phyloP scores from a whole-genome alignment of 2,329 filamentous ascomycete species.

The Arthrobotrys musiformis region DNA sequence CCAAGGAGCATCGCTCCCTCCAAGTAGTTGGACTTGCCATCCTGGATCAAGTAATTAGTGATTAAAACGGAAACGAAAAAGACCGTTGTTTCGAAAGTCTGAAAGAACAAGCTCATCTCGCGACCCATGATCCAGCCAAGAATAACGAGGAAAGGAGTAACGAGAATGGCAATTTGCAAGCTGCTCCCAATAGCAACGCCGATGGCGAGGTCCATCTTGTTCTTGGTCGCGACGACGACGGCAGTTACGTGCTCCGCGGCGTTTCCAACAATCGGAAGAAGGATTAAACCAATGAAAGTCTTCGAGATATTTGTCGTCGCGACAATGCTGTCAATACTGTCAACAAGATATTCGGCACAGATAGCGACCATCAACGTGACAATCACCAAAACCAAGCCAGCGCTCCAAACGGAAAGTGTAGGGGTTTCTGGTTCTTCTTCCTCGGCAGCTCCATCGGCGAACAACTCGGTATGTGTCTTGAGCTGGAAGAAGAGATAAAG shows the following conservation, averaged over 20 bases:
- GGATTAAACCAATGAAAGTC: constrained; percentile 81
- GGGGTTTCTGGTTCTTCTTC: constrained; percentile 50
- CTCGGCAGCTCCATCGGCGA: constrained; percentile 66
- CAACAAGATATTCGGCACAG: constrained; percentile 81
- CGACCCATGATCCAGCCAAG: constrained; percentile 80
- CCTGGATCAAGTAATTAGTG: constrained; percentile 74
- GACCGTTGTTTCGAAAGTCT: constrained; percentile 67
- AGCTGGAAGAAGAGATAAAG: constrained; percentile 83
- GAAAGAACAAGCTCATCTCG: constrained; percentile 82
- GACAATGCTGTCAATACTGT: constrained; percentile 78
- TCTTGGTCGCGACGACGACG: constrained; percentile 79
- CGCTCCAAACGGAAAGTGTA: constrained; percentile 60
- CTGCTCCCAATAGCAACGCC: constrained; percentile 83
- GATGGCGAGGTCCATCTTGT: constrained; percentile 77
- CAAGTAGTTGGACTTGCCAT: constrained; percentile 85
- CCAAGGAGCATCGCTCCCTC: constrained; percentile 78
- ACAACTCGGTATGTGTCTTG: constrained; percentile 77
- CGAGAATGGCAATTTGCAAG: constrained; percentile 83
- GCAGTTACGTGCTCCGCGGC: constrained; percentile 84
- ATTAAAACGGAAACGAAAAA: constrained; percentile 60
- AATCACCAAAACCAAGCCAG: constrained; percentile 73
- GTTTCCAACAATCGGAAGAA: constrained; percentile 83
- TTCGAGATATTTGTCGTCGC: constrained; percentile 76
- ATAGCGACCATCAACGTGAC: constrained; percentile 77
- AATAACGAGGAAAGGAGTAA: constrained; percentile 82